Base-by-base conservation (phyloP, 768 basidiomycete genomes). In the Floccularia luteovirens region DNA sequence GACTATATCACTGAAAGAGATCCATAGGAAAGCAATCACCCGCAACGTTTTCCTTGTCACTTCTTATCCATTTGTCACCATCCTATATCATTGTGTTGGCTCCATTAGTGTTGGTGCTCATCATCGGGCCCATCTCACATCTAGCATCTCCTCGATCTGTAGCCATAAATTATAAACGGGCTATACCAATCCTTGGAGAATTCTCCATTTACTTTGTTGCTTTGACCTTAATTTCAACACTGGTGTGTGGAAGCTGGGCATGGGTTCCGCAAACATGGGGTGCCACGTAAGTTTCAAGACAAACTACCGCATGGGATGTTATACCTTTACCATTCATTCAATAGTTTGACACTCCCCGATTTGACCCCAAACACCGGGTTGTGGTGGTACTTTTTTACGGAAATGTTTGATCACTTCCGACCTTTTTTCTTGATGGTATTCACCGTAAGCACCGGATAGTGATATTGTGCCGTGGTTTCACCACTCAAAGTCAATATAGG, bases 331-430 rank as follows among this genome's bases (percentile, higher is more conserved):
- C n/a, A n/a, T n/a, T n/a, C 22, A 3, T 36, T 32, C 3, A 34
- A n/a, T 48, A 97, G 93, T 33, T 52, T 96, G 17, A 75, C 74
- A 14, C 75, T 96, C 6, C 85, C 87, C 1, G 93, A 96, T 55
- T 61, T 98, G 46, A 92, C 90, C 6, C 94, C 96, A 0, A 98
- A 93, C 50, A 79, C 88, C 3, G 94, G 96, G 1, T 62, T 97
- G 21, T 91, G 91, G 87, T 98, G 94, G 94, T 98, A 98, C 60
- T 98, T 98, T 66, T 97, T 98, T 64, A 97, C 91, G 8, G 94
- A 98, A 58, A 97, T 97, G 88, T 99, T 99, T 47, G 94, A 97
- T 55, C 87, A 98, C 56, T 99, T 97, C 69, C 70, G 96, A 22
- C 78, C 83, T 3, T 97, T 97, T 64, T 99, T 96, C 71, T 66